phyloP scores from a whole-genome alignment of 352 stramenopile species.

The Pythium rishiriense region DNA sequence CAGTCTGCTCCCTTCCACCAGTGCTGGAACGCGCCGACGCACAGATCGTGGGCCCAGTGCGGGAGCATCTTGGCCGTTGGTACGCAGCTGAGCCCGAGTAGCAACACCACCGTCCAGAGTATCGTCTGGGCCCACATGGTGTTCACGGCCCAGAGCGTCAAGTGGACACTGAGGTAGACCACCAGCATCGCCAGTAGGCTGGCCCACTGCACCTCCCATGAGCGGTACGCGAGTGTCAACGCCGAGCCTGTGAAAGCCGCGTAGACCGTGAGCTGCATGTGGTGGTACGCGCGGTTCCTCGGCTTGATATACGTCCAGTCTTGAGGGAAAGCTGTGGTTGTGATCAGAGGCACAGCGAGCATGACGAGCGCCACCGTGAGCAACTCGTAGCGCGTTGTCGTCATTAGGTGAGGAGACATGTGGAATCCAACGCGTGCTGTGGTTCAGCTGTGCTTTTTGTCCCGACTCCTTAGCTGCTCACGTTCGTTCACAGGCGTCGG shows the following conservation, averaged over 20 bases:
- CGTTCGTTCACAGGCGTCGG: no score
- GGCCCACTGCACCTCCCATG: neutral
- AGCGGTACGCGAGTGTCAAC: neutral
- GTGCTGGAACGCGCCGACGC: constrained; percentile 3
- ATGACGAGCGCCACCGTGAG: neutral
- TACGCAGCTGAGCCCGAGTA: neutral
- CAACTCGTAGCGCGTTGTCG: neutral
- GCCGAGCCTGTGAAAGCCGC: constrained; percentile 8
- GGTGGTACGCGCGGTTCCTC: constrained; percentile 9
- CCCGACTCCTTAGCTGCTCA: no score
- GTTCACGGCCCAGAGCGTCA: constrained; percentile 10
- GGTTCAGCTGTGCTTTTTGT: no score
- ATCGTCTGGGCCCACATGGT: constrained; percentile 6
- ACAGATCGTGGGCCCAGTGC: neutral
- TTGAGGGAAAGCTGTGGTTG: neutral
- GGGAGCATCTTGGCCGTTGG: neutral
- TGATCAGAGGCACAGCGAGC: constrained; percentile 6
- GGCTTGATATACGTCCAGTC: constrained; percentile 9
- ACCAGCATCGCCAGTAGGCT: constrained; percentile 7
- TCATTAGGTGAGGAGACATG: no score
- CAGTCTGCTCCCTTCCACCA: constrained; percentile 7
- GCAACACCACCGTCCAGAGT: neutral
- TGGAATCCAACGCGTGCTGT: no score
- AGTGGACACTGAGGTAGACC: constrained; percentile 11
- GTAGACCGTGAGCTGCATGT: constrained; percentile 18